Conservation (phyloP, 1,139 yeast species). For the Candida anutae region DNA sequence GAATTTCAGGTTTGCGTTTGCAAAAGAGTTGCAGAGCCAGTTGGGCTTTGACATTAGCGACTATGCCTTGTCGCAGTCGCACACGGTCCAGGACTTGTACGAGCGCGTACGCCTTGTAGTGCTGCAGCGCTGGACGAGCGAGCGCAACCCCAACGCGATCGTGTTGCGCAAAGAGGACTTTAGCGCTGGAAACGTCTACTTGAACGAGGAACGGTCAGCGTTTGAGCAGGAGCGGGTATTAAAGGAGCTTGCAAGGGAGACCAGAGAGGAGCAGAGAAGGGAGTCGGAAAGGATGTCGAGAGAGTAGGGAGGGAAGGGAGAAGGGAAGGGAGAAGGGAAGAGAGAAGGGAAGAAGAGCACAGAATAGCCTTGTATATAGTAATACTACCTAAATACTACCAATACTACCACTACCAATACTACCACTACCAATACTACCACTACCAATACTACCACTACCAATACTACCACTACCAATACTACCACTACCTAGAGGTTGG, state of each 20-base stretch:
- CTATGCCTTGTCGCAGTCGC: slow-evolving; percentile 43
- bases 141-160: slow-evolving; percentile 67
- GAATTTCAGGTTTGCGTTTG: slow-evolving; percentile 46
- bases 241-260: slow-evolving; percentile 24
- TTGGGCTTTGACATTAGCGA: slow-evolving; percentile 69
- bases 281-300: too few species aligned
- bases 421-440: too few species aligned
- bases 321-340: too few species aligned
- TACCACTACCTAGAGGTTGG: too few species aligned
- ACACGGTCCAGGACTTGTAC: slow-evolving; percentile 38
- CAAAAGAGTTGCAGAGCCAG: slow-evolving; percentile 49
- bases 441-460: too few species aligned
- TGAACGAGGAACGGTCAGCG: slow-evolving; percentile 34
- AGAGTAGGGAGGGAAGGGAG: too few species aligned
- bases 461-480: too few species aligned
- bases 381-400: too few species aligned
- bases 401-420: too few species aligned
- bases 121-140: slow-evolving; percentile 45
- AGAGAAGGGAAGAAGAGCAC: too few species aligned
- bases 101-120: slow-evolving; percentile 37
- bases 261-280: slow-evolving; percentile 15
- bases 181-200: slow-evolving; percentile 39
- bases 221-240: slow-evolving; percentile 23
- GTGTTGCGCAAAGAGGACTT: slow-evolving; percentile 36
- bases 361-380: too few species aligned